phyloP scores from a whole-genome alignment of 2,329 filamentous ascomycete genomes.

The Exophiala xenobiotica region DNA sequence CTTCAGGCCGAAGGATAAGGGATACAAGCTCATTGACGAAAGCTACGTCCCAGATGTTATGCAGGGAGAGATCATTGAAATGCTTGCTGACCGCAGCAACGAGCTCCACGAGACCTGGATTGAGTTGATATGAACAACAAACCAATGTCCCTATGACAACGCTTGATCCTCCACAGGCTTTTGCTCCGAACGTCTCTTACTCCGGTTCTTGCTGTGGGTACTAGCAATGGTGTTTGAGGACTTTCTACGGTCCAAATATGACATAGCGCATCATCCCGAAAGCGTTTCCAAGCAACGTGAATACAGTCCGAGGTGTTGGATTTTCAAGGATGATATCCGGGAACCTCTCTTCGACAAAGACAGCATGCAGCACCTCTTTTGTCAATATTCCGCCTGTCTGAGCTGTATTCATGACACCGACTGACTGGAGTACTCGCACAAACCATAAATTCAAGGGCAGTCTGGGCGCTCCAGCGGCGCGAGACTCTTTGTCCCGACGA shows the following conservation, averaged over 20 bases:
- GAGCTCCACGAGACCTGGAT: too few species aligned
- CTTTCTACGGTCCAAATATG: slow-evolving; percentile 18
- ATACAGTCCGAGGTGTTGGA: slow-evolving; percentile 25
- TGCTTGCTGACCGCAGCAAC: too few species aligned
- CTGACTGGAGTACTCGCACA: slow-evolving; percentile 34
- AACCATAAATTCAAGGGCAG: slow-evolving; percentile 33
- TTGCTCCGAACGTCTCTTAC: too few species aligned
- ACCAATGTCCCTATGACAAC: too few species aligned
- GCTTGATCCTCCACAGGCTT: too few species aligned
- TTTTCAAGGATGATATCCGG: slow-evolving; percentile 35
- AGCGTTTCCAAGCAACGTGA: slow-evolving; percentile 28
- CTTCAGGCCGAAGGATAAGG: too few species aligned
- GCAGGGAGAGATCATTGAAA: too few species aligned
- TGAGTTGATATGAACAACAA: too few species aligned
- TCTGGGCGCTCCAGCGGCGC: slow-evolving; percentile 28
- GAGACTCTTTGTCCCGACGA: slow-evolving; percentile 34
- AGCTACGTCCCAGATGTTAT: too few species aligned
- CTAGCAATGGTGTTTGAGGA: too few species aligned
- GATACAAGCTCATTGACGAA: too few species aligned
- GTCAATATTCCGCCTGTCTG: slow-evolving; percentile 29
- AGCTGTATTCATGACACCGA: slow-evolving; percentile 32
- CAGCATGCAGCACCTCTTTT: slow-evolving; percentile 28
- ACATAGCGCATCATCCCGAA: slow-evolving; percentile 25
- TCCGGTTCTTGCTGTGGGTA: too few species aligned
- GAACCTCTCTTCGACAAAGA: slow-evolving; percentile 37